Conservation (phyloP, 1,284 basidiomycete genomes). For the Hortiboletus rubellus region DNA sequence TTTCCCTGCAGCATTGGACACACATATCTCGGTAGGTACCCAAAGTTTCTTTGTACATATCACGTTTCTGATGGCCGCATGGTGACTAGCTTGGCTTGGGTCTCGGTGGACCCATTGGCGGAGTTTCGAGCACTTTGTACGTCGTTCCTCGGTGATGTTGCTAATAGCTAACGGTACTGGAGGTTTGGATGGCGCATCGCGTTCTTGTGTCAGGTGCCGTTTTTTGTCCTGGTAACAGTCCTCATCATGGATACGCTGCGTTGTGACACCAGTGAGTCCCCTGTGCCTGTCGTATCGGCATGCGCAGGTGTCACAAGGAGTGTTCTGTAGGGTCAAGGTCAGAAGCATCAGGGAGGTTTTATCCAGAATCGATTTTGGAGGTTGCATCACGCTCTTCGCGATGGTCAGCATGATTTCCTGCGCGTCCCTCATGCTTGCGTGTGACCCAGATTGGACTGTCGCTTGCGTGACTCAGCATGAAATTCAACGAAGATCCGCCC, state of each 20-base stretch:
- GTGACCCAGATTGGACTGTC: conserved; percentile 19
- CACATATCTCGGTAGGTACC: no score
- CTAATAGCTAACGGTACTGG: background rate
- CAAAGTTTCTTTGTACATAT: no score
- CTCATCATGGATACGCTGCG: conserved; percentile 15
- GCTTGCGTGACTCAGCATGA: conserved; percentile 23
- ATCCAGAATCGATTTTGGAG: conserved; percentile 24
- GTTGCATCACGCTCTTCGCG: conserved; percentile 20
- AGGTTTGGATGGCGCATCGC: conserved; percentile 26
- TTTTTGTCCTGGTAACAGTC: conserved; percentile 16
- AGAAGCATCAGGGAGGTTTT: conserved; percentile 21
- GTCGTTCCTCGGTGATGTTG: background rate
- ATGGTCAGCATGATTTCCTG: background rate
- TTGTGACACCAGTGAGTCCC: conserved; percentile 16
- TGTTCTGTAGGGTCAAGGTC: conserved; percentile 17
- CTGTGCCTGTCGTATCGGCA: background rate
- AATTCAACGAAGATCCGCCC: conserved; percentile 22
- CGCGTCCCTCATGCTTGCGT: background rate
- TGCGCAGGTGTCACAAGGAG: background rate
- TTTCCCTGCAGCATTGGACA: no score
- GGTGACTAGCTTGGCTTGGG: conserved; percentile 21
- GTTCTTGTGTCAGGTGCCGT: conserved; percentile 22
- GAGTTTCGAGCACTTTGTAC: conserved; percentile 23
- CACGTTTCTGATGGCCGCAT: background rate
- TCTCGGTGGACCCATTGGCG: conserved; percentile 22